Evolutionary conservation across 2,329 filamentous ascomycete species (phyloP).

Genomic region (Cercospora citrullina): DNA sequence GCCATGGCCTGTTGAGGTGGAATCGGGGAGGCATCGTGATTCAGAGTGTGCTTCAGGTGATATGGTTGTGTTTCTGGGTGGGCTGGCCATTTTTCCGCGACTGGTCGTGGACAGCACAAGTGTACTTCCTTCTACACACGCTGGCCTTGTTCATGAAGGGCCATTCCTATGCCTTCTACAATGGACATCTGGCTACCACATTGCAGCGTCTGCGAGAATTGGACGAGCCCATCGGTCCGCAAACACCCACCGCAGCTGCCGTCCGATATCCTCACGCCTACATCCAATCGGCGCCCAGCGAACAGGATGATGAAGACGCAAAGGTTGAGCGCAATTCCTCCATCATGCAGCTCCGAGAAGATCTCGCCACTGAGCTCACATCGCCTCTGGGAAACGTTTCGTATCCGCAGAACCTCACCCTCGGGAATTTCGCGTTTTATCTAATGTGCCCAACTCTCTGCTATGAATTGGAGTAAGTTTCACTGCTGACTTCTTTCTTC

Average conservation of each 20-base stretch:
- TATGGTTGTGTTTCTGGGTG: conserved; percentile 77
- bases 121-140: conserved; percentile 88
- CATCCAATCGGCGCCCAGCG: conserved; percentile 56
- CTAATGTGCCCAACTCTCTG: conserved; percentile 91
- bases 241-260: conserved; percentile 53
- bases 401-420: conserved; percentile 84
- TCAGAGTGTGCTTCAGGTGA: conserved; percentile 77
- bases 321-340: conserved; percentile 43
- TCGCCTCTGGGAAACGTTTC: conserved; percentile 87
- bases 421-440: conserved; percentile 80
- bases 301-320: conserved; percentile 37
- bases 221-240: conserved; percentile 61
- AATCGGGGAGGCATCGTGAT: conserved; percentile 71
- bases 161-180: conserved; percentile 98
- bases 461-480: conserved; percentile 80
- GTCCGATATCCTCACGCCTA: conserved; percentile 66
- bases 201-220: conserved; percentile 76
- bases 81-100: conserved; percentile 77
- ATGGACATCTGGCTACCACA: conserved; percentile 88
- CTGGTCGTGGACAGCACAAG: conserved; percentile 97
- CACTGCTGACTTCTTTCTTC: neutral
- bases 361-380: conserved; percentile 85
- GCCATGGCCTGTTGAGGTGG: conserved; percentile 50
- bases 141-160: conserved; percentile 97
- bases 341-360: conserved; percentile 72